Evolutionary conservation across 2,329 filamentous ascomycete genomes (phyloP), one percentile per base, ranked within the genome.

Genomic region (Xylariaceae sp.): DNA sequence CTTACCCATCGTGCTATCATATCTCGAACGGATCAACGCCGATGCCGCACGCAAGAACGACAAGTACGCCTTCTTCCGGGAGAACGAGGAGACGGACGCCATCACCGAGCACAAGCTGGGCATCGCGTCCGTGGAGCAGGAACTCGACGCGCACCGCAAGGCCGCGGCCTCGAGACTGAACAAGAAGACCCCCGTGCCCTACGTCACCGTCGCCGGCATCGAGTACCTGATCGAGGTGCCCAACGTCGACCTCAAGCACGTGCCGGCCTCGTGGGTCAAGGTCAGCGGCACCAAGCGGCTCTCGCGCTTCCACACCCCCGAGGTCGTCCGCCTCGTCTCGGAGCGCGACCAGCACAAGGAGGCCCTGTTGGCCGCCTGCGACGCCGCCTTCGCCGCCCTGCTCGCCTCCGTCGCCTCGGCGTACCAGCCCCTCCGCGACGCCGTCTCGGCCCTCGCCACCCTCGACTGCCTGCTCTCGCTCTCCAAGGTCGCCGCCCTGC

Each of bases 311-410:
- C 95, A 99, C 74, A 95, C 95, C 0, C 95, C 95, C 3, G 89
- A 96, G 65, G 91, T 97, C 20, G 82, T 96, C 47, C 85, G 86
- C 59, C 81, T 96, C 65, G 83, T 96, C 18, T 86, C 87, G 42
- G 92, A 97, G 74, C 86, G 95, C 43, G 95, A 98, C 71, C 93
- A 97, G 68, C 90, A 97, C 75, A 96, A 93, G 70, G 95, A 99
- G 74, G 89, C 91, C 2, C 84, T 99, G 12, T 91, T 92, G 2
- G 92, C 92, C 9, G 93, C 93, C 42, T 99, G 95, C 72, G 93
- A 98, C 68, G 78, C 80, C 23, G 93, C 93, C 3, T 99, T 95
- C 74, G 76, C 77, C 3, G 77, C 81, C 14, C 81, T 98, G 4
- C 83, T 98, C 7, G 73, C 79, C 2, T 83, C 89, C 37, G 89